phyloP scores from a whole-genome alignment of 1,284 basidiomycete genomes.

The Volvariella volvacea region DNA sequence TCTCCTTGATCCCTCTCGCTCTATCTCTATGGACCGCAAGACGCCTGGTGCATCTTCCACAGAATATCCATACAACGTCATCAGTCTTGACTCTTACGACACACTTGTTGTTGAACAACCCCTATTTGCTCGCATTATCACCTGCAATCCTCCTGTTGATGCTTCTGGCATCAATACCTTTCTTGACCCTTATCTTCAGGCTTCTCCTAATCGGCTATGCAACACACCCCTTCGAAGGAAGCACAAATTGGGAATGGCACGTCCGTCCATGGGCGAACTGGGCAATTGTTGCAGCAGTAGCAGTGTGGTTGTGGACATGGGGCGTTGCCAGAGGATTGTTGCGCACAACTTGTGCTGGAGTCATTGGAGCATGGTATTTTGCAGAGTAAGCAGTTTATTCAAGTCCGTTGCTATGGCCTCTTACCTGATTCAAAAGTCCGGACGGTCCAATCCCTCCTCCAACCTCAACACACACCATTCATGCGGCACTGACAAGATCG shows the following conservation, averaged over 20 bases:
- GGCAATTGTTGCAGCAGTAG: constrained; percentile 65
- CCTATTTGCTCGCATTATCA: constrained; percentile 76
- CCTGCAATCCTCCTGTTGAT: constrained; percentile 71
- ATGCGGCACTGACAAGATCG: constrained; percentile 73
- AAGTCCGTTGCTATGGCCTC: neutral
- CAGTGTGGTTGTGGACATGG: constrained; percentile 89
- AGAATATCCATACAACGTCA: constrained; percentile 63
- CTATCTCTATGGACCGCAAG: constrained; percentile 69
- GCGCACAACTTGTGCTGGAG: constrained; percentile 73
- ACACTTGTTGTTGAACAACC: constrained; percentile 70
- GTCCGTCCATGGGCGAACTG: constrained; percentile 77
- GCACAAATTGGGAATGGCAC: constrained; percentile 55
- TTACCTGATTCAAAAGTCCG: constrained; percentile 30
- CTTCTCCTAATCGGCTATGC: constrained; percentile 71
- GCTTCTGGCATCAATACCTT: constrained; percentile 75
- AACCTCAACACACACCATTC: constrained; percentile 64
- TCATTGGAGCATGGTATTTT: constrained; percentile 93
- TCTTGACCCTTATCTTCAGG: constrained; percentile 79
- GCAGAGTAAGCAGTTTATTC: constrained; percentile 45
- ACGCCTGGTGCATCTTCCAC: constrained; percentile 62
- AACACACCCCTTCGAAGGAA: constrained; percentile 18
- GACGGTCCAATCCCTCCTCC: constrained; percentile 42
- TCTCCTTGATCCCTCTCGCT: constrained; percentile 69
- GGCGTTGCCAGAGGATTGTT: constrained; percentile 79
- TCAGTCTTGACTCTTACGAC: constrained; percentile 79